Evolutionary conservation across 106 monocot genomes (phyloP).

Genomic region (Dendrobium officinale): DNA sequence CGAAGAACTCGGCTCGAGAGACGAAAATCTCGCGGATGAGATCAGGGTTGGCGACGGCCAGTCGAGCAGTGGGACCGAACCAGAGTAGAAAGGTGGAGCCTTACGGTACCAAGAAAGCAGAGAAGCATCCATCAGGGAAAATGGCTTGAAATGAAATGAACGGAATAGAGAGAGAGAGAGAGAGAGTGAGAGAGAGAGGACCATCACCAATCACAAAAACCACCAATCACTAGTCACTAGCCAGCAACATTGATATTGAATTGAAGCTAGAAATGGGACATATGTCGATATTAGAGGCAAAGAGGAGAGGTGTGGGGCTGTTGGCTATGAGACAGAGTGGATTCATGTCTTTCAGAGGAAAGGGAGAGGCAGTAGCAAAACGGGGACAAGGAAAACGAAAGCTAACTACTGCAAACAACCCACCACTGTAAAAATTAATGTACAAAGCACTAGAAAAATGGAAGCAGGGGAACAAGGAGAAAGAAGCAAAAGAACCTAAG

Average conservation of each 20-base stretch:
- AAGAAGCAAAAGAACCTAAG: neutral
- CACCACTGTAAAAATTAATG: neutral
- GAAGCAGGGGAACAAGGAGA: neutral
- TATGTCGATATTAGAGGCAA: neutral
- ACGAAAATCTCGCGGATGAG: constrained; percentile 79
- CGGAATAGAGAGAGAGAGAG: neutral
- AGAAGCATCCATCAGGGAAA: neutral
- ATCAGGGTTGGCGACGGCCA: constrained; percentile 73
- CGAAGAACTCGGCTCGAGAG: constrained; percentile 60
- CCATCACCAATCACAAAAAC: constrained; percentile 1
- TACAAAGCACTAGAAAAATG: neutral
- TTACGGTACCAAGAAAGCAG: constrained; percentile 20
- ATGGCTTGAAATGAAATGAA: neutral
- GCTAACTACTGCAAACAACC: constrained; percentile 12
- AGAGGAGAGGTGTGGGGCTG: neutral
- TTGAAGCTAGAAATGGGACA: neutral
- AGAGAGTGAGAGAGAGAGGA: too few species aligned
- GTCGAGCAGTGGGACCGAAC: constrained; percentile 79
- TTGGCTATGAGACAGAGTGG: neutral
- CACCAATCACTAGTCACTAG: neutral
- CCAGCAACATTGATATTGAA: neutral
- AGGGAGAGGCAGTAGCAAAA: constrained; percentile 9
- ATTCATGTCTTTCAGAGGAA: constrained; percentile 7
- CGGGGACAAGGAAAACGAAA: constrained; percentile 28
- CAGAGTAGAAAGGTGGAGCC: constrained; percentile 82